A percentile compares a stretch with the other conserved stretches of the same genome.
Evolutionary conservation across 129 eudicot species (phyloP).

Genomic region (Escallonia rubra): DNA sequence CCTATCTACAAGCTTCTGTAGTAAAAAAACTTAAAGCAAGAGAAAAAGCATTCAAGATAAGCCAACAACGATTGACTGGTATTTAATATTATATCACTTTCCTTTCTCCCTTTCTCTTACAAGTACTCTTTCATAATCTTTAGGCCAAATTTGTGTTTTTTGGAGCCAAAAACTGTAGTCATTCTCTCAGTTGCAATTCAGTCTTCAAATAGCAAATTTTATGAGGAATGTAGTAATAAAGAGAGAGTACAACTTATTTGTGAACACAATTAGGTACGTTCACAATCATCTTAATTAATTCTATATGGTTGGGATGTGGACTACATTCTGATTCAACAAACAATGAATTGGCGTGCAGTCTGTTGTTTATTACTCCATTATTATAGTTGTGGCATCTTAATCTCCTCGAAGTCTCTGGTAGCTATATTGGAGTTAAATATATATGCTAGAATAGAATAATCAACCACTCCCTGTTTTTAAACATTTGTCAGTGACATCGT

Average conservation of each 20-base stretch:
- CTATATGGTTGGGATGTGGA: neutral
- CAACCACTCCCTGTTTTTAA: neutral
- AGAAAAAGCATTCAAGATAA: neutral
- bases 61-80: neutral
- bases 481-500: slow-evolving; percentile 9
- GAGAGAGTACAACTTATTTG: too few relatives aligned
- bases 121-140: too few relatives aligned
- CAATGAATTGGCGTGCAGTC: neutral
- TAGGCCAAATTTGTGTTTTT: too few relatives aligned
- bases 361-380: neutral
- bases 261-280: too few relatives aligned
- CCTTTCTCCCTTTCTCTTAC: too few relatives aligned
- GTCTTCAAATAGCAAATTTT: too few relatives aligned
- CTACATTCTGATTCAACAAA: slow-evolving; percentile 3
- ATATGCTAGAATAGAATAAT: neutral
- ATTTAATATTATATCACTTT: too few relatives aligned
- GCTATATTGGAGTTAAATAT: neutral
- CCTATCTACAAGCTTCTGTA: too few relatives aligned
- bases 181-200: too few relatives aligned
- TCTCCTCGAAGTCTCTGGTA: slow-evolving; percentile 20
- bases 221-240: too few relatives aligned
- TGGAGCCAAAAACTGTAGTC: too few relatives aligned
- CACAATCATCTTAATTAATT: neutral
- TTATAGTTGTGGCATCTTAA: slow-evolving; percentile 17
- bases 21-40: too few relatives aligned